Evolutionary conservation across 805 yeast species (phyloP), one percentile per base, ranked within the genome.

Genomic region (Pichia manshurica): DNA sequence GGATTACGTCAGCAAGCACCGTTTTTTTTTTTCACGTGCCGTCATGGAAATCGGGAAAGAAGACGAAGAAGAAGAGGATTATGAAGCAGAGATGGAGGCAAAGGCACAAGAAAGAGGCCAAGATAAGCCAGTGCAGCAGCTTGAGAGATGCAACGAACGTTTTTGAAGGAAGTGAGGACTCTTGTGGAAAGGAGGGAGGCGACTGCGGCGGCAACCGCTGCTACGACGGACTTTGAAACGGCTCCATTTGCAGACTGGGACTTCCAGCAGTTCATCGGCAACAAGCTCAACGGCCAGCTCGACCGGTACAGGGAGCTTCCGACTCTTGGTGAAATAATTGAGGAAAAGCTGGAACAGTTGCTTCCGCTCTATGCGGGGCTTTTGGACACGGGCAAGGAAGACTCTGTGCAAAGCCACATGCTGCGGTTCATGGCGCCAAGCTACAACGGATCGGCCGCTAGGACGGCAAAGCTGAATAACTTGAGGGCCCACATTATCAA

Each of bases 401-500:
- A 32, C 21, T 32, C 43, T 17, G 31, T 38, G 6, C 28, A 32
- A 21, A 23, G 20, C n/a, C 21, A 35, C 12, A 31, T 38, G 35
- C 15, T 28, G 16, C 17, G 29, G 29, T 44, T 38, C 23, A 44
- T 44, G 29, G 28, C 25, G 2, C 10, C n/a, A 4, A 37, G 16
- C 20, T 13, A 45, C 12, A 33, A 21, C 16, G 5, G 20, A 25
- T 7, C 10, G 29, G 29, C 29, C 7, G 29, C 29, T 7, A 10
- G 7, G 29, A 25, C 9, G 20, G 22, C 15, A 31, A 34, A 38
- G 29, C 16, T 38, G 16, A 45, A 45, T 16, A 45, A 45, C 16
- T 36, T 51, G 5, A 45, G 36, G 19, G 45, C 47, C 2, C 19
- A 49, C 13, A 42, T 52, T 15, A 41, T 44, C 19, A 44, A 38